Evolutionary conservation across 208 protist species (phyloP).

Genomic region (Naegleria fowleri): DNA sequence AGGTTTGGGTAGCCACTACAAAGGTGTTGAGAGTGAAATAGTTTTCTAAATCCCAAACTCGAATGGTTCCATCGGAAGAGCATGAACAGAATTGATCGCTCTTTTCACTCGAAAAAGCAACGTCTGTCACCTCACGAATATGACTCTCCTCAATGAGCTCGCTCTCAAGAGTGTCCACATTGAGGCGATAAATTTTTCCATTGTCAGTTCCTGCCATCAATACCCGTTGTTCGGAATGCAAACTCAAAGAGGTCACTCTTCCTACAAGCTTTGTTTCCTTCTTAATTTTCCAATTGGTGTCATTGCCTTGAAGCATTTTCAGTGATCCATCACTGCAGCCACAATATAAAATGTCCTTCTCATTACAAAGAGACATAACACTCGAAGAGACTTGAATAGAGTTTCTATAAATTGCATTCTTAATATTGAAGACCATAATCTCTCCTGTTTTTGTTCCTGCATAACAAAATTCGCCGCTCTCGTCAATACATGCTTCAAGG

Average conservation of each 20-base stretch:
- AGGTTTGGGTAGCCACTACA: background rate
- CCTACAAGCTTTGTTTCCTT: background rate
- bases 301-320: background rate
- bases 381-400: background rate
- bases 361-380: background rate
- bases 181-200: background rate
- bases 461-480: slow-evolving; percentile 8
- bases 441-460: slow-evolving; percentile 15
- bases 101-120: background rate
- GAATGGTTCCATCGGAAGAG: slow-evolving; percentile 20
- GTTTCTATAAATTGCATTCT: slow-evolving; percentile 15
- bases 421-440: slow-evolving; percentile 3
- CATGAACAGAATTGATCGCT: background rate
- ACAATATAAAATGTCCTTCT: background rate
- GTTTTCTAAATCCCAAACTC: slow-evolving; percentile 10
- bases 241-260: background rate
- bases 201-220: background rate
- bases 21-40: background rate
- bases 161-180: background rate
- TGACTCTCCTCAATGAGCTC: slow-evolving; percentile 6
- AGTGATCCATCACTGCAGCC: background rate
- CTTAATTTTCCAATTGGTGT: background rate
- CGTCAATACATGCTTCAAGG: background rate
- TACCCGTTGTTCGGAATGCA: background rate
- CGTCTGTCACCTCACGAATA: background rate